Evolutionary conservation across 2,329 filamentous ascomycete species (phyloP), one percentile per base, ranked within the genome.

Genomic region (Botryosphaeria agaves): DNA sequence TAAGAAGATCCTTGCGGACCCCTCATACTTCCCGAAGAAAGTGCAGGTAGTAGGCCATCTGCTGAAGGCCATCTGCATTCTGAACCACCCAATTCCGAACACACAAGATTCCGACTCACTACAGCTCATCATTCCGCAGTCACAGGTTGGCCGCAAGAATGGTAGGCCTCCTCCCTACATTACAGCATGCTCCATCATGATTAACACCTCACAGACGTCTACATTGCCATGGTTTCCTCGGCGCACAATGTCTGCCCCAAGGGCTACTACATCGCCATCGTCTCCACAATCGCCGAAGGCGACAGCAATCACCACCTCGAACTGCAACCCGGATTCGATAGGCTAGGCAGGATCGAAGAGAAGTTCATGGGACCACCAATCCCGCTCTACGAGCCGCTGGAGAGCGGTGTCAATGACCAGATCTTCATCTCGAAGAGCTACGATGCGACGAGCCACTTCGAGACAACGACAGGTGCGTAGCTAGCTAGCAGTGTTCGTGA

Each of bases 381-480:
- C 41, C 85, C 89, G 31, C 69, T 98, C 37, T 95, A 94, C 56
- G 84, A 92, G 59, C 91, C 89, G 14, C 55, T 87, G 29, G 79
- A 82, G 48, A 71, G 76, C 48, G 89, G 89, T 39, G 66, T 62
- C 43, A 78, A 75, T 44, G 85, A 94, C 64, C 85, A 85, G 57
- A 77, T 98, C 55, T 98, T 84, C 64, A 84, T 98, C 53, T 93
- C 84, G 48, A 94, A 91, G 74, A 93, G 83, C 64, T 98, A 98
- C 59, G 91, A 98, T 49, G 83, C 91, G 31, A 91, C 81, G 40
- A 92, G 81, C 55, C 89, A 98, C 66, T 98, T 98, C 49, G 89
- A 98, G 71, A 94, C 83, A 20, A 76, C 72, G 18, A 78, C 73
- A 32, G 64, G 68, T 70, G 56, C 47, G 56, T 34, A 9, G 2